Evolutionary conservation across 257 asterid genomes (phyloP).

Genomic region (Verbena officinalis): DNA sequence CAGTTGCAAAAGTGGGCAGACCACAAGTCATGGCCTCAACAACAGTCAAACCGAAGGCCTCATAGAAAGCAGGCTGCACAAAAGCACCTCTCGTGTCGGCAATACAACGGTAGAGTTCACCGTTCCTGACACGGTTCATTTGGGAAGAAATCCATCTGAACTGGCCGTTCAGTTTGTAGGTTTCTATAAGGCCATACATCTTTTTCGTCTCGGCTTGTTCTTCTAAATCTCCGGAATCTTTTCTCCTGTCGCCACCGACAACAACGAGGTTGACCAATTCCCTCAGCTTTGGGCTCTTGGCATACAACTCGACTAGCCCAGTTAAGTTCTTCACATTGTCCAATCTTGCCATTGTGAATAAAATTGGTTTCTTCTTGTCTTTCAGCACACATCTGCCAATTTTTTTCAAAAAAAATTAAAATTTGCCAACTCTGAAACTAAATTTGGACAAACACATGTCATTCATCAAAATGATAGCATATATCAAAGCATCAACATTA

Average conservation of each 20-base stretch:
- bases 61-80: conserved; percentile 83
- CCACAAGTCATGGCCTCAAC: conserved; percentile 93
- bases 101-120: conserved; percentile 75
- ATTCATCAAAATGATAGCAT: neutral
- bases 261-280: conserved; percentile 72
- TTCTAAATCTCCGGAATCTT: conserved; percentile 79
- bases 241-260: conserved; percentile 84
- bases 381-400: conserved; percentile 62
- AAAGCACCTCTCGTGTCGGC: conserved; percentile 70
- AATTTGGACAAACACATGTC: too few relatives aligned
- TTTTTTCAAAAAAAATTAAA: neutral
- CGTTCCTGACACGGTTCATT: conserved; percentile 78
- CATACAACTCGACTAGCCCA: conserved; percentile 72
- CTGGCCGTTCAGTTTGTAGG: conserved; percentile 61
- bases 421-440: too few relatives aligned
- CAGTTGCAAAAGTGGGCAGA: conserved; percentile 71
- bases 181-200: conserved; percentile 65
- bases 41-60: conserved; percentile 81
- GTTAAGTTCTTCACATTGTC: conserved; percentile 78
- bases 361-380: conserved; percentile 66
- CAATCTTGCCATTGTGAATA: conserved; percentile 81
- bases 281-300: conserved; percentile 68
- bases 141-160: conserved; percentile 87
- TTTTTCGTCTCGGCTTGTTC: conserved; percentile 82
- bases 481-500: neutral